These are phyloP conservation scores for Hemileccinum impolitum DNA, from an alignment of 768 basidiomycete genomes.

Conservation along the genomic window DNA sequence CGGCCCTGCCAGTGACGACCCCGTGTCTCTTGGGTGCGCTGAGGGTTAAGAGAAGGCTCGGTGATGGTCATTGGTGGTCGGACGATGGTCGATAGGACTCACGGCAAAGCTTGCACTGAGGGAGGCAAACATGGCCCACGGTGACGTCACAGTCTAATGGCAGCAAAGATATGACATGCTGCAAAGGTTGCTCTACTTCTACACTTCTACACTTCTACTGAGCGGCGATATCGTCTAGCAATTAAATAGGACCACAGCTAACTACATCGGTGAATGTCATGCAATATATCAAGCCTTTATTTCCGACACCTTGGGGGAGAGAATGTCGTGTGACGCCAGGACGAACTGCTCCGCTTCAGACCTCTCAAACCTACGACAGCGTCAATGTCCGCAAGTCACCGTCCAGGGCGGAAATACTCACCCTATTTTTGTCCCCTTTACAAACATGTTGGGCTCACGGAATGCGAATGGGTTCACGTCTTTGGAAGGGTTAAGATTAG, in stretches of 20 bases:
- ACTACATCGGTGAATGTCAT: conserved; percentile 5
- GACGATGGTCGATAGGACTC: background rate
- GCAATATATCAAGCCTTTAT: conserved; percentile 23
- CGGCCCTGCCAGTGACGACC: conserved; percentile 34
- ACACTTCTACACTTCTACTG: conserved; percentile 6
- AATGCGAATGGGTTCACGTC: conserved; percentile 92
- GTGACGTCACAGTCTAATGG: conserved; percentile 26
- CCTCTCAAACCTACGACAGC: conserved; percentile 55
- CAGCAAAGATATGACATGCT: background rate
- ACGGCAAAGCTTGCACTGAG: background rate
- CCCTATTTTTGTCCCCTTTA: conserved; percentile 76
- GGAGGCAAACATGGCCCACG: background rate
- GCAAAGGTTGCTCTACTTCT: background rate
- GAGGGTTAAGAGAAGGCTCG: background rate
- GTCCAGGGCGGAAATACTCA: conserved; percentile 36
- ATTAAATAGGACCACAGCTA: conserved; percentile 7
- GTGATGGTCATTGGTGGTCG: conserved; percentile 10
- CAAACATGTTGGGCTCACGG: conserved; percentile 81
- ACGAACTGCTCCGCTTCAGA: conserved; percentile 65
- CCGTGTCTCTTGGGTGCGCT: background rate
- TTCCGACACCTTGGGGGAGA: conserved; percentile 32
- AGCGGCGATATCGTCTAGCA: conserved; percentile 20
- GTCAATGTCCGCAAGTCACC: conserved; percentile 17
- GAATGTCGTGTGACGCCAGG: conserved; percentile 53
- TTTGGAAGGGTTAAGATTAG: conserved; percentile 69